Conservation (phyloP, 805 yeast species). For the Yarrowia divulgata region DNA sequence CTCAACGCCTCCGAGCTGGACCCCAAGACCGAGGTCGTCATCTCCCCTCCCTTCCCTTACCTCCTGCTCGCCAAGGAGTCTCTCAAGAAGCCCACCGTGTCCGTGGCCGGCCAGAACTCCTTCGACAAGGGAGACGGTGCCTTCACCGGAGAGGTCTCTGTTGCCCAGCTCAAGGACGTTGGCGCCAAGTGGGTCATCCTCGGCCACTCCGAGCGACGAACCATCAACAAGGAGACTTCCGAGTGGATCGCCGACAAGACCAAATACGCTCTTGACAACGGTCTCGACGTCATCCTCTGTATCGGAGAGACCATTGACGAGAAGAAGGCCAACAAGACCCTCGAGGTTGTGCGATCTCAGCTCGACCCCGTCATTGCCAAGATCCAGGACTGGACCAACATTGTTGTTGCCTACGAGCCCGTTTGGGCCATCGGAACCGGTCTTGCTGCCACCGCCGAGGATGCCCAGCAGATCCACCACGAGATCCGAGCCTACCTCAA, state of each 20-base stretch:
- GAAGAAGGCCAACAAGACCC: conserved; percentile 86
- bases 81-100: conserved; percentile 71
- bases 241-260: conserved; percentile 93
- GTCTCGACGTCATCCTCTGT: conserved; percentile 91
- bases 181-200: conserved; percentile 94
- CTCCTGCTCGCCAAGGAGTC: conserved; percentile 75
- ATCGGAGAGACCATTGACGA: conserved; percentile 97
- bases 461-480: conserved; percentile 95
- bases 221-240: conserved; percentile 87
- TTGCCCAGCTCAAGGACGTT: conserved; percentile 84
- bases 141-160: conserved; percentile 96
- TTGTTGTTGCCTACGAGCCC: conserved; percentile 98
- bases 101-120: conserved; percentile 90
- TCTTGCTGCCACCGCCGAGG: conserved; percentile 97
- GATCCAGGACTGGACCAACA: conserved; percentile 85
- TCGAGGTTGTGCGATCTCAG: conserved; percentile 87
- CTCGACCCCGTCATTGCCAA: conserved; percentile 83
- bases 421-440: conserved; percentile 99
- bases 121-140: conserved; percentile 92
- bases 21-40: conserved; percentile 84
- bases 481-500: conserved; percentile 84
- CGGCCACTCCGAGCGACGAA: conserved; percentile 99
- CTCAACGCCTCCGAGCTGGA: conserved; percentile 82
- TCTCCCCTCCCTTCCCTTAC: conserved; percentile 97
- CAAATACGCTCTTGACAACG: conserved; percentile 89